Percentiles rank a stretch among this genome's conserved stretches.
Conservation (phyloP, 148 eudicot genomes). For the Dysphania ambrosioides region DNA sequence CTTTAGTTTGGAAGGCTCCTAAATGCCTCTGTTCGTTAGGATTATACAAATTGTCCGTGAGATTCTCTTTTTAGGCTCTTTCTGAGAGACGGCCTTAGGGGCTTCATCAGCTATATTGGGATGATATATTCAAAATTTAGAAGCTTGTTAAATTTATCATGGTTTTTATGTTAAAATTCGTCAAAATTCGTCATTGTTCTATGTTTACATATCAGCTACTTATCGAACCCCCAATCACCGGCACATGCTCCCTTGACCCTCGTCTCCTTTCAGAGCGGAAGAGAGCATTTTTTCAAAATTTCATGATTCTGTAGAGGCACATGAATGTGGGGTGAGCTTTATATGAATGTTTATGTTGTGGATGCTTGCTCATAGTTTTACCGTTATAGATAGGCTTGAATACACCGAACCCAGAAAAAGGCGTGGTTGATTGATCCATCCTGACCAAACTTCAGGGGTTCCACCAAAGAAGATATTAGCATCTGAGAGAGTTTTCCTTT, state of each 20-base stretch:
- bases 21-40: too few species aligned
- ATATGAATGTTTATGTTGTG: neutral
- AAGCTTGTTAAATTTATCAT: too few species aligned
- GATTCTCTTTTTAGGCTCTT: neutral
- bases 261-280: neutral
- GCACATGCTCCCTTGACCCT: neutral
- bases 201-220: neutral
- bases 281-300: neutral
- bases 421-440: neutral
- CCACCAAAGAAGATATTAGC: slow-evolving; percentile 15
- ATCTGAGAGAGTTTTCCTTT: neutral
- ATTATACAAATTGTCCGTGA: neutral
- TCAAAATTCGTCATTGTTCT: too few species aligned
- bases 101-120: neutral
- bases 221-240: neutral
- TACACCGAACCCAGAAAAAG: neutral
- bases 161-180: too few species aligned
- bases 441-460: slow-evolving; percentile 16
- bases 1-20: too few species aligned
- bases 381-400: neutral
- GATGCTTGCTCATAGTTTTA: neutral
- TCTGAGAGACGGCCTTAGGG: neutral
- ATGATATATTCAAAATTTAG: neutral
- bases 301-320: neutral
- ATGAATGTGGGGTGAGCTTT: neutral